A percentile compares a stretch with the other conserved stretches of the same genome.
Evolutionary conservation across 306 rosid species (phyloP).

Genomic region (Fagus crenata): DNA sequence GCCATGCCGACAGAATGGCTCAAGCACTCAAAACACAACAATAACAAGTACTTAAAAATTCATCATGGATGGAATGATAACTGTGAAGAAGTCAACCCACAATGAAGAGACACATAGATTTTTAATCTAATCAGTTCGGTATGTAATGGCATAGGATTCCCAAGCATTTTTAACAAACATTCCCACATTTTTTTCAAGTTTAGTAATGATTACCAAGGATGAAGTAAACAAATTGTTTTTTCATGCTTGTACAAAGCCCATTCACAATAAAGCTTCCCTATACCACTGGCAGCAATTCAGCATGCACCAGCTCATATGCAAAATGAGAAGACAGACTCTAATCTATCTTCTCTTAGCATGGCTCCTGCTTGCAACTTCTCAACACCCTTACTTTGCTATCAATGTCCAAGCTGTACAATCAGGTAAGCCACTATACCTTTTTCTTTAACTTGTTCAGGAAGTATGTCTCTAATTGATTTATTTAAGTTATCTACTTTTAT

Average conservation of each 20-base stretch:
- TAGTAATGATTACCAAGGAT: constrained; percentile 50
- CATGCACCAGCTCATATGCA: constrained; percentile 34
- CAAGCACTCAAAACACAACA: constrained; percentile 39
- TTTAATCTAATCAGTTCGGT: constrained; percentile 38
- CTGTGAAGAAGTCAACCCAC: constrained; percentile 57
- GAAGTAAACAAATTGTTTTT: constrained; percentile 25
- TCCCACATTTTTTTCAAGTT: constrained; percentile 42
- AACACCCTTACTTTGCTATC: constrained; percentile 31
- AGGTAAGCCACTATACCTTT: constrained; percentile 41
- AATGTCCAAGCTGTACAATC: constrained; percentile 46
- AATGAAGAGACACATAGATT: constrained; percentile 50
- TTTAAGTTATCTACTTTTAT: neutral
- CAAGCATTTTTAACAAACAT: constrained; percentile 45
- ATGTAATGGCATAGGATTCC: constrained; percentile 64
- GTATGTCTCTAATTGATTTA: neutral
- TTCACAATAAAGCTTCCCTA: constrained; percentile 26
- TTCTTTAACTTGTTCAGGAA: constrained; percentile 3
- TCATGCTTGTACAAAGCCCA: constrained; percentile 27
- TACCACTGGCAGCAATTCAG: constrained; percentile 35
- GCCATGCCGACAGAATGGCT: constrained; percentile 44
- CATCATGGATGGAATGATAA: constrained; percentile 63
- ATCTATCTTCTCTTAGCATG: constrained; percentile 47
- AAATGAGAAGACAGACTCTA: constrained; percentile 50
- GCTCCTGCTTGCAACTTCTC: constrained; percentile 58
- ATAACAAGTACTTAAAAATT: constrained; percentile 41